phyloP scores from a whole-genome alignment of 176 grass and related monocot genomes.

The Alloteropsis semialata region DNA sequence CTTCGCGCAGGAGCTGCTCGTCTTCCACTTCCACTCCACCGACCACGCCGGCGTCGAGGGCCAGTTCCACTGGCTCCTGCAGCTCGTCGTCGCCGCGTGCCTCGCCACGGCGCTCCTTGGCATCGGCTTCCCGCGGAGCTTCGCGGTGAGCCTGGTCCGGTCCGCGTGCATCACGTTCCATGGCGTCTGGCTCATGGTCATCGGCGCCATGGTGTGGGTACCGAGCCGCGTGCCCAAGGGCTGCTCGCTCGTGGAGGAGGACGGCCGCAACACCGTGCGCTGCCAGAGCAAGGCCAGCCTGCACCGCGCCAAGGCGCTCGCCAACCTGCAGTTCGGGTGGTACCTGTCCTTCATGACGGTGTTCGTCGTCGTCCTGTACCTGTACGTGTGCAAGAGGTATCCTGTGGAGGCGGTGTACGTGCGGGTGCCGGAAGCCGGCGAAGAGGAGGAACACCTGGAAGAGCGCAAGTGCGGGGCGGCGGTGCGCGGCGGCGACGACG shows the following conservation, averaged over 20 bases:
- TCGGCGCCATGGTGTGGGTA: slow-evolving; percentile 62
- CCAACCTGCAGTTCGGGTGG: slow-evolving; percentile 74
- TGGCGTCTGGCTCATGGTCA: slow-evolving; percentile 62
- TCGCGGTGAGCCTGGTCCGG: slow-evolving; percentile 44
- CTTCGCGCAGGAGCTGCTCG: slow-evolving; percentile 62
- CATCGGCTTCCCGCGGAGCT: slow-evolving; percentile 51
- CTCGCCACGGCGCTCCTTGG: slow-evolving; percentile 50
- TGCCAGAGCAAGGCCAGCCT: slow-evolving; percentile 48
- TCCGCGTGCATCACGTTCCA: slow-evolving; percentile 66
- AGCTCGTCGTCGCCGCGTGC: slow-evolving; percentile 56
- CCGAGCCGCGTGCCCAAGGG: slow-evolving; percentile 53
- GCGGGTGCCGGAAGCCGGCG: slow-evolving; percentile 23
- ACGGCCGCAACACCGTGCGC: slow-evolving; percentile 53
- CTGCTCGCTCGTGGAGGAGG: slow-evolving; percentile 49
- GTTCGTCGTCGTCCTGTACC: slow-evolving; percentile 42
- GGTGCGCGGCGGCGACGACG: not conserved
- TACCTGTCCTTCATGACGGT: slow-evolving; percentile 46
- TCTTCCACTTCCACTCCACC: slow-evolving; percentile 79
- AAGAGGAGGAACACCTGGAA: slow-evolving; percentile 13
- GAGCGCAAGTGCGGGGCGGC: slow-evolving; percentile 19
- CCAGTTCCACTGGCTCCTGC: slow-evolving; percentile 75
- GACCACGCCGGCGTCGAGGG: slow-evolving; percentile 68
- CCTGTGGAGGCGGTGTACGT: slow-evolving; percentile 37
- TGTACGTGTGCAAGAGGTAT: slow-evolving; percentile 46
- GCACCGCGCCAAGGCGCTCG: slow-evolving; percentile 60